These are phyloP conservation scores for Turritis glabra DNA, from an alignment of 345 rosid genomes.

Conservation along the genomic window DNA sequence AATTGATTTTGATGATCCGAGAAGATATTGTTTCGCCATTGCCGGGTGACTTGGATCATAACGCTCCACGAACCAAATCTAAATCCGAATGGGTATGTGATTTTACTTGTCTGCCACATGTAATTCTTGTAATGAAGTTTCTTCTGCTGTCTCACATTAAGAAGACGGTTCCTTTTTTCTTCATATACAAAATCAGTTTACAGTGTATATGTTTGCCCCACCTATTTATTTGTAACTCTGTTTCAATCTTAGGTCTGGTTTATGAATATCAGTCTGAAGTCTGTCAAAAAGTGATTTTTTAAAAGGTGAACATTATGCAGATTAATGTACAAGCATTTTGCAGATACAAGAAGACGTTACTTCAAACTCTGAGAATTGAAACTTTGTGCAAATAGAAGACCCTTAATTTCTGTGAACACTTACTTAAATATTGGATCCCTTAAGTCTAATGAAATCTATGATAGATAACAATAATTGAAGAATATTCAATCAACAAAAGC, in stretches of 20 bases:
- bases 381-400: not conserved
- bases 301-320: not conserved
- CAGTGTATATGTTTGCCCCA: conserved; percentile 30
- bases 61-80: not conserved
- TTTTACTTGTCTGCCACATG: not conserved
- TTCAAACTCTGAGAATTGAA: not conserved
- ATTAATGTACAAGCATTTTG: not conserved
- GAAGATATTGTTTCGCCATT: not conserved
- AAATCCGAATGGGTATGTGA: not conserved
- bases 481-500: conserved; percentile 26
- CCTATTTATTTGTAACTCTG: not conserved
- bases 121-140: conserved; percentile 3
- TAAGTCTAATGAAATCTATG: not conserved
- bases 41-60: not conserved
- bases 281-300: not conserved
- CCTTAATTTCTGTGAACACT: not conserved
- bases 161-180: not conserved
- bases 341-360: not conserved
- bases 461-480: conserved; percentile 21
- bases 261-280: not conserved
- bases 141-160: not conserved
- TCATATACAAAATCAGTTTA: conserved; percentile 27
- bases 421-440: not conserved
- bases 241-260: not conserved
- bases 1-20: conserved; percentile 1